Base-by-base conservation (phyloP, 2,329 filamentous ascomycete species). In the Arthroderma sp. region DNA sequence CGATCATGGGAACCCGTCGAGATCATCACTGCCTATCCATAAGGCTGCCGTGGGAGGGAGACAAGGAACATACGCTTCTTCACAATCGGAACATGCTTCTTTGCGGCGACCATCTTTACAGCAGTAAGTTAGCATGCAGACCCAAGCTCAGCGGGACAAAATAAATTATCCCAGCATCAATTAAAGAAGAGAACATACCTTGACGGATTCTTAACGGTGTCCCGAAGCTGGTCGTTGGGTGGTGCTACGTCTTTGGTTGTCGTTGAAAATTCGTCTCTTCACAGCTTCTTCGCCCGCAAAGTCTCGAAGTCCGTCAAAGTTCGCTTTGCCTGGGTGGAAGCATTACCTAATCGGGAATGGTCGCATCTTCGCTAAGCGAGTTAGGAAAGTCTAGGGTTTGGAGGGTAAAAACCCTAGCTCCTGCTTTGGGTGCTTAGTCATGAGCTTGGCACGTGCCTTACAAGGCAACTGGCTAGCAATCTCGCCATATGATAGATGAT, bases 61-160 rank as follows among this genome's bases (percentile, higher is more conserved):
- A 51, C 52, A 48, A 43, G 47, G 58, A 64, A 87, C 86, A 68
- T 89, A 94, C 87, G 87, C 87, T 98, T 98, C 86, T 98, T 98
- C 68, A 98, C 85, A 80, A 98, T 98, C 66, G 88, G 83, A 69
- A 96, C 81, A 75, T 96, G 91, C 80, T 94, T 93, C 85, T 93
- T 94, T 74, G 89, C 85, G 83, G 88, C 80, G 79, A 89, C 87
- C 91, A 96, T 96, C 88, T 89, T 57, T 54, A 38, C 56, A 47
- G 51, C 42, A 41, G 40, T 43, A 36, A 36, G 36, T 49, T 28
- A 40, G 47, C 36, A 45, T 38, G 36, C 27, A 15, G 29, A 9
- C 29, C 6, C 22, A 44, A 42, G 5, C 10, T 28, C 36, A 39
- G 8, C 32, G 4, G 7, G 27, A 10, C 22, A 32, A 36, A 27